A percentile compares a stretch with the other conserved stretches of the same genome.
Conservation (phyloP, 2,329 filamentous ascomycete genomes). For the Aspergillus glaucus region DNA sequence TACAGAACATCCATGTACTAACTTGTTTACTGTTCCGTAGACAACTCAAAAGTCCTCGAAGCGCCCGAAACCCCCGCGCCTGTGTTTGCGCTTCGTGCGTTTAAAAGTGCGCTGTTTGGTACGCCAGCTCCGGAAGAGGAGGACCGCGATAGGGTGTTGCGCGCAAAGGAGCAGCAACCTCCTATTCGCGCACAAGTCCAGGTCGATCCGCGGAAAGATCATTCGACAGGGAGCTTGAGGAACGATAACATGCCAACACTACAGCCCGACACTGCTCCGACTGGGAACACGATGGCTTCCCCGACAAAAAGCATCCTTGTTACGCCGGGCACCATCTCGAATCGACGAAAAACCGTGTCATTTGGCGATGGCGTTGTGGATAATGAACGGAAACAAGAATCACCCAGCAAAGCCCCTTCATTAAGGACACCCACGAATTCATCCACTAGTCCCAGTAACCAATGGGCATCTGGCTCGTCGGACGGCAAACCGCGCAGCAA, state of each 20-base stretch:
- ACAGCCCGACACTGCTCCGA: conserved; percentile 18
- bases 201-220: conserved; percentile 14
- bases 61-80: conserved; percentile 60
- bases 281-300: conserved; percentile 35
- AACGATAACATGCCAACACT: conserved; percentile 12
- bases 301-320: conserved; percentile 59
- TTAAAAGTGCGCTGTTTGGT: conserved; percentile 59
- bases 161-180: conserved; percentile 10
- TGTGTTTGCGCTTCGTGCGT: conserved; percentile 61
- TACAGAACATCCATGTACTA: neutral
- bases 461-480: conserved; percentile 32
- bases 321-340: conserved; percentile 54
- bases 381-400: conserved; percentile 47
- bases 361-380: conserved; percentile 54
- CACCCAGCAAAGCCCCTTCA: conserved; percentile 37
- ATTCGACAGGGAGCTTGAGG: conserved; percentile 13
- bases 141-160: conserved; percentile 16
- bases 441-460: conserved; percentile 42
- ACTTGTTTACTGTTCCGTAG: conserved; percentile 13
- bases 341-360: conserved; percentile 55
- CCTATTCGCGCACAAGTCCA: conserved; percentile 15
- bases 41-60: conserved; percentile 50
- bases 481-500: conserved; percentile 34
- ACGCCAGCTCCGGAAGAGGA: conserved; percentile 51
- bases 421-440: conserved; percentile 42